Evolutionary conservation across 805 yeast species (phyloP), one percentile per base, ranked within the genome.

Genomic region (Metschnikowia orientalis): DNA sequence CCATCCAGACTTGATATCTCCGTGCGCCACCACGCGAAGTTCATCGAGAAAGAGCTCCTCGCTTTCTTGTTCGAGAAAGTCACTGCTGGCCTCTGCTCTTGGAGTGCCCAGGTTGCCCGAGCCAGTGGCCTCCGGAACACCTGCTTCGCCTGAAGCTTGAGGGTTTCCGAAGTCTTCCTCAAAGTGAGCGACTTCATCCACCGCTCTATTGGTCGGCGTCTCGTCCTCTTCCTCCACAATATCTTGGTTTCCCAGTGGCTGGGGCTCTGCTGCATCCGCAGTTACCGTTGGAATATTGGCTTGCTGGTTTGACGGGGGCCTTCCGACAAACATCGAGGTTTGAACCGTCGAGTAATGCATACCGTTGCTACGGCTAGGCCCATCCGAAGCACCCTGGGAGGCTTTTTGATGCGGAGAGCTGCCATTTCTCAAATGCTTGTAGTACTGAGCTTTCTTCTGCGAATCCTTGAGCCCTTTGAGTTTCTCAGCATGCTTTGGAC

Each of bases 1-100:
- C 99, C 99, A 92, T 3, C 99, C 99, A 18, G 74, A 69, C 52
- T 83, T 85, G 51, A 87, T 59, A 40, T 85, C 95, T 8, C 96
- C 96, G 34, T 78, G 73, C 8, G 81, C 73, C 6, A 92, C 63
- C 4, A 84, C 75, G 18, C 89, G 70, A 6, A 73, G 71, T 50
- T 89, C 95, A 54, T 88, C 94, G 8, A 78, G 56, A 46, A 72
- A 81, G 9, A 83, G 38, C 15, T 51, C 49, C 11, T 35, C 32
- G 9, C 10, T 12, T 6, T n/a, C 26, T 9, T 18, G 17, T 5
- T 34, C 30, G 6, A 20, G 10, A 10, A 13, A 8, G 6, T 14
- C 34, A 4, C 17, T 7, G 2, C 6, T 10, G 1, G 14, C 12
- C 8, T 26, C 14, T 6, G 23, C 18, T 8, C 17, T 23, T 9